Percentiles rank a stretch among this genome's conserved stretches.
These are phyloP conservation scores for Collybiopsis luxurians DNA, from an alignment of 768 basidiomycete species.

Conservation along the genomic window DNA sequence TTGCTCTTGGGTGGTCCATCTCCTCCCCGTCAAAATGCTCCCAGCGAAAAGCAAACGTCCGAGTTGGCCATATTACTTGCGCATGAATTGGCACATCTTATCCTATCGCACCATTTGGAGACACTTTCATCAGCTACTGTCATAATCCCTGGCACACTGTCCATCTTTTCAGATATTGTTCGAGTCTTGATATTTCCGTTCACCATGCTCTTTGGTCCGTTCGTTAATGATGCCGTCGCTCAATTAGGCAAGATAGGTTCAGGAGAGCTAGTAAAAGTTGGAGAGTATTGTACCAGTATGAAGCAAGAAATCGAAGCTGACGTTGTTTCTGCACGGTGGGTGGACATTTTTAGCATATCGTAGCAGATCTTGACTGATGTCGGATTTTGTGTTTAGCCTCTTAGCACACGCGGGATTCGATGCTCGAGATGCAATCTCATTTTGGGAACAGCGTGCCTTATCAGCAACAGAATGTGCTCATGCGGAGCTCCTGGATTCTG, in stretches of 20 bases:
- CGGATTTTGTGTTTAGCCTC: constrained; percentile 46
- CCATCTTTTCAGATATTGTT: constrained; percentile 72
- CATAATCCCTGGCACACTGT: constrained; percentile 76
- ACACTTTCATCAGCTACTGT: constrained; percentile 84
- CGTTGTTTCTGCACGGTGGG: constrained; percentile 77
- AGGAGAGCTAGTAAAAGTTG: constrained; percentile 68
- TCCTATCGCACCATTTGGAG: constrained; percentile 90
- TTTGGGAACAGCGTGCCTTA: constrained; percentile 70
- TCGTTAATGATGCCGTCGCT: constrained; percentile 91
- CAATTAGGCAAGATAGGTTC: constrained; percentile 76
- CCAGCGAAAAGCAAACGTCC: constrained; percentile 79
- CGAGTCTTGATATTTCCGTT: constrained; percentile 83
- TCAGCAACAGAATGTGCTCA: constrained; percentile 45
- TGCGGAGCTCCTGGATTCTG: constrained; percentile 17
- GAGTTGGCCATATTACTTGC: constrained; percentile 89
- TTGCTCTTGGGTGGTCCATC: constrained; percentile 41
- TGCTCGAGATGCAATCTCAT: constrained; percentile 73
- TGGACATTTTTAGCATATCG: constrained; percentile 8
- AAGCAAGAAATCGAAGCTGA: constrained; percentile 94
- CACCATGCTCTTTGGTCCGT: constrained; percentile 91
- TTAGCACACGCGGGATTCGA: constrained; percentile 92
- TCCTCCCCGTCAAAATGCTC: constrained; percentile 41
- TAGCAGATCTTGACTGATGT: constrained; percentile 1
- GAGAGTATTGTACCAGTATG: constrained; percentile 74
- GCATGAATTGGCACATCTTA: constrained; percentile 91